Percentiles rank a stretch among this genome's conserved stretches.
These are phyloP conservation scores for Solanum chiquidenum DNA, from an alignment of 257 asterid genomes.

Conservation along the genomic window DNA sequence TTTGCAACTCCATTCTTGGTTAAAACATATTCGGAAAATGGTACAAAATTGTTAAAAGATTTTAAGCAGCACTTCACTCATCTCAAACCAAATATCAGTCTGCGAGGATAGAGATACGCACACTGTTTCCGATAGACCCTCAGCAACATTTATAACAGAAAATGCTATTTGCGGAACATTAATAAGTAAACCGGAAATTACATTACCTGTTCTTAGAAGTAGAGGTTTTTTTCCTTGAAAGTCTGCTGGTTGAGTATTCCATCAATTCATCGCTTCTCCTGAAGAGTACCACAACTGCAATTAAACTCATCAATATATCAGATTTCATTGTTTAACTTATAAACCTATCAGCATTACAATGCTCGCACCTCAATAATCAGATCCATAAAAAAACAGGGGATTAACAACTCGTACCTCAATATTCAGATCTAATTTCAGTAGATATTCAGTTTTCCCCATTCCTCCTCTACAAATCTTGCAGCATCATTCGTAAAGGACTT, in stretches of 20 bases:
- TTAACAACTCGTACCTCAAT: not conserved
- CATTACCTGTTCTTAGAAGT: not conserved
- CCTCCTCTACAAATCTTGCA: not conserved
- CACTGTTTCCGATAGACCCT: not conserved
- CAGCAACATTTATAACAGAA: not conserved
- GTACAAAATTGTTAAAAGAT: not conserved
- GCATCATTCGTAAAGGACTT: not conserved
- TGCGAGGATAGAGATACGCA: not conserved
- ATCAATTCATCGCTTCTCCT: not conserved
- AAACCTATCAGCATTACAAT: not conserved
- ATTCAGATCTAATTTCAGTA: not conserved
- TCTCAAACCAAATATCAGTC: not conserved
- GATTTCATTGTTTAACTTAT: not conserved
- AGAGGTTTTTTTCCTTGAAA: not conserved
- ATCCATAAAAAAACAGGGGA: not conserved
- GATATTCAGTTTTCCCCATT: not conserved
- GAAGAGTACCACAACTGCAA: not conserved
- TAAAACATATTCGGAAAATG: not conserved
- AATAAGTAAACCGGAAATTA: not conserved
- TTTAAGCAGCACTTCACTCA: not conserved
- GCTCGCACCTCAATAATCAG: not conserved
- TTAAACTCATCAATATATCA: not conserved
- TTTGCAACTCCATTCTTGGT: not conserved
- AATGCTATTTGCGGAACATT: not conserved
- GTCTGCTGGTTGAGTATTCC: not conserved